These are phyloP conservation scores for Trichosporon ovoides DNA, from an alignment of 1,284 basidiomycete species.

Conservation along the genomic window DNA sequence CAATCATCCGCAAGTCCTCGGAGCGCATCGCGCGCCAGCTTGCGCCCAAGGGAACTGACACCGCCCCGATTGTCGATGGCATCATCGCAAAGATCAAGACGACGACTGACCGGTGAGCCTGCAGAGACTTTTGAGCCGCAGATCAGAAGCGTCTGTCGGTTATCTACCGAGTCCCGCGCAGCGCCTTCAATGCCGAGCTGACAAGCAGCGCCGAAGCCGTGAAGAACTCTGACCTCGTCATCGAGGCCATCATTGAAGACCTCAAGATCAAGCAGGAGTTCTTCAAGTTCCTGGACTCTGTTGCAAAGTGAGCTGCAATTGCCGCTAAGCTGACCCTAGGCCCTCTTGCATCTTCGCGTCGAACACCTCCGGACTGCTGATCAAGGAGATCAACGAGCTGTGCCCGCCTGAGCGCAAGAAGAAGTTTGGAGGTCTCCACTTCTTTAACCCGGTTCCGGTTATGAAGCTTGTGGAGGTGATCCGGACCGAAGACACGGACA, in stretches of 20 bases:
- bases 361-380: constrained; percentile 55
- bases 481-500: constrained; percentile 50
- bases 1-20: constrained; percentile 55
- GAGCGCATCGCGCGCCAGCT: constrained; percentile 53
- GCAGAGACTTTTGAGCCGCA: not conserved
- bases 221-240: constrained; percentile 53
- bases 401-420: constrained; percentile 39
- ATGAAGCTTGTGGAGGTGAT: constrained; percentile 59
- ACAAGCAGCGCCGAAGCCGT: constrained; percentile 47
- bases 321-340: constrained; percentile 16
- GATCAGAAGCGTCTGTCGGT: too few species aligned
- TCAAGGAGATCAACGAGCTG: constrained; percentile 52
- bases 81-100: constrained; percentile 50
- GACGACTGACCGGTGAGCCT: constrained; percentile 51
- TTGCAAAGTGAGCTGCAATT: constrained; percentile 36
- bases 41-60: constrained; percentile 44
- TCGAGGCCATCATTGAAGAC: constrained; percentile 58
- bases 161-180: too few species aligned
- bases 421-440: constrained; percentile 54
- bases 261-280: constrained; percentile 55
- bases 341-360: constrained; percentile 52
- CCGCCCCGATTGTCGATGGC: constrained; percentile 30
- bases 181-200: too few species aligned
- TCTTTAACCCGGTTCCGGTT: constrained; percentile 53
- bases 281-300: constrained; percentile 53